Percentiles rank a stretch among this genome's conserved stretches.
These are phyloP conservation scores for Closterium sp. DNA, from an alignment of 139 green algal genomes.

Conservation along the genomic window DNA sequence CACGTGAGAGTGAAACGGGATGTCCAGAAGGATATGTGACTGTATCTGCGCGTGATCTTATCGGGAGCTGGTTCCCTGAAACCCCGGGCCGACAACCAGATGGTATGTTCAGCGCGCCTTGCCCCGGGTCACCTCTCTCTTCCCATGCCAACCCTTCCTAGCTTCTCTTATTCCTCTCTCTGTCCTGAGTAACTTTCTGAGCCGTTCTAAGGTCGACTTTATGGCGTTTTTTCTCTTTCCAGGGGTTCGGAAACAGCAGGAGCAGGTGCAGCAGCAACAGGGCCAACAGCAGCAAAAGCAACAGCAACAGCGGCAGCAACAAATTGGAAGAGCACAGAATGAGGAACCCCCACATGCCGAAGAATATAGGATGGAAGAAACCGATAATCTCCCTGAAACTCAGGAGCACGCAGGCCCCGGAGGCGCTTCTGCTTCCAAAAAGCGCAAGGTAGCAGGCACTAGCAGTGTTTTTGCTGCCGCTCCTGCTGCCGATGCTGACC, in stretches of 20 bases:
- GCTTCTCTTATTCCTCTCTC: neutral
- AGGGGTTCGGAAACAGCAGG: neutral
- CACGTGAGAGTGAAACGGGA: neutral
- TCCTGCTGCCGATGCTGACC: neutral
- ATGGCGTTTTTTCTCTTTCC: neutral
- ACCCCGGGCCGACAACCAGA: neutral
- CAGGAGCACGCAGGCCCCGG: too few relatives aligned
- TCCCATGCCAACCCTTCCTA: neutral
- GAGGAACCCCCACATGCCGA: neutral
- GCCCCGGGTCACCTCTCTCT: neutral
- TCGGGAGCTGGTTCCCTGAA: neutral
- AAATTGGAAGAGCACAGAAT: neutral
- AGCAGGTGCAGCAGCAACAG: neutral
- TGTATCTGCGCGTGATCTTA: neutral
- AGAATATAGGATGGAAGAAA: too few relatives aligned
- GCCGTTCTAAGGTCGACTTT: too few relatives aligned
- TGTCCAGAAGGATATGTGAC: neutral
- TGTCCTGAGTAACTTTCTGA: too few relatives aligned
- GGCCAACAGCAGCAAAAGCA: neutral
- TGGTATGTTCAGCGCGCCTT: neutral
- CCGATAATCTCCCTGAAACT: too few relatives aligned
- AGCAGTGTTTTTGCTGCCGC: too few relatives aligned
- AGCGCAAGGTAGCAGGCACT: too few relatives aligned
- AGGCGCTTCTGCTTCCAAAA: too few relatives aligned
- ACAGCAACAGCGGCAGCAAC: neutral